These are phyloP conservation scores for Colletotrichum orchidophilum DNA, from an alignment of 2,329 filamentous ascomycete genomes.

Conservation along the genomic window DNA sequence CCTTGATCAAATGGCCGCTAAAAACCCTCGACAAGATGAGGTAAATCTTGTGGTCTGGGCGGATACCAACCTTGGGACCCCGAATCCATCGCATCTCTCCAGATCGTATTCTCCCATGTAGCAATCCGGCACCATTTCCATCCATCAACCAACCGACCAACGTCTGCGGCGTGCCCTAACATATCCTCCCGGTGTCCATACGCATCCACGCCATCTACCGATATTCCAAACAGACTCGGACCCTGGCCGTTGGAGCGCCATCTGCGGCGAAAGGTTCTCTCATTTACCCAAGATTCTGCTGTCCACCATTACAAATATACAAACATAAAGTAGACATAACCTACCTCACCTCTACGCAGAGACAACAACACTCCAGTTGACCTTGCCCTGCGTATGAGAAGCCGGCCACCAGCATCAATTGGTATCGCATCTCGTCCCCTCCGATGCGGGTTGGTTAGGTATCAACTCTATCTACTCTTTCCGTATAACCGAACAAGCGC, in stretches of 20 bases:
- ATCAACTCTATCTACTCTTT: neutral
- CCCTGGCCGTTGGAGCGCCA: neutral
- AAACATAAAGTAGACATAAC: neutral
- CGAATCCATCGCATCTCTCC: neutral
- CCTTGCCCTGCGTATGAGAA: neutral
- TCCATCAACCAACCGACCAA: neutral
- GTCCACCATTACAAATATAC: constrained; percentile 6
- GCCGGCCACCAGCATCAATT: constrained; percentile 6
- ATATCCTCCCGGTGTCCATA: neutral
- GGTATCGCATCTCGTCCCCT: neutral
- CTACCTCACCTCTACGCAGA: neutral
- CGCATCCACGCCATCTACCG: too few relatives aligned
- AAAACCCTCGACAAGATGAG: constrained; percentile 26
- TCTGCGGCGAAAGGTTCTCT: neutral
- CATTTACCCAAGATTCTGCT: constrained; percentile 17
- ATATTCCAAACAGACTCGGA: neutral
- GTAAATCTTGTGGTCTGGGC: constrained; percentile 27
- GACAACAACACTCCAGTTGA: neutral
- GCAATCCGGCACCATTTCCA: neutral
- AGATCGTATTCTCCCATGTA: neutral
- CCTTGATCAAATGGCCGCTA: constrained; percentile 19
- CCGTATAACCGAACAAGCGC: neutral
- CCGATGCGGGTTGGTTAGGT: neutral
- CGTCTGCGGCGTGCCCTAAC: neutral
- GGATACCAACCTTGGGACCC: constrained; percentile 12